A percentile compares a stretch with the other conserved stretches of the same genome.
Conservation (phyloP, 805 yeast species). For the Naumovozyma castellii region DNA sequence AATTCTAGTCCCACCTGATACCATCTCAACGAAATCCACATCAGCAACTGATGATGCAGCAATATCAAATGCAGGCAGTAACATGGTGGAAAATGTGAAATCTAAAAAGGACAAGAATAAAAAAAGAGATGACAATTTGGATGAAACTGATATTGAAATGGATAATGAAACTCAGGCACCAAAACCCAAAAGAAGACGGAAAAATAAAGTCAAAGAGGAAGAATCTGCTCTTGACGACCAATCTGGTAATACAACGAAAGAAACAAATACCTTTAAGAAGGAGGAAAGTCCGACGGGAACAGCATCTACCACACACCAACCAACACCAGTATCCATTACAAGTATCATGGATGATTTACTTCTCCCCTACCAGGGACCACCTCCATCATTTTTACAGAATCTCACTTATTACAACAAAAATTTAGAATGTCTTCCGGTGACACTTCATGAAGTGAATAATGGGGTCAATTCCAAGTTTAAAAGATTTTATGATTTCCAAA, state of each 20-base stretch:
- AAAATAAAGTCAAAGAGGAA: constrained; percentile 4
- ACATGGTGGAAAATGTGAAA: no score
- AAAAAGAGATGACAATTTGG: constrained; percentile 16
- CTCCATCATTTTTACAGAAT: constrained; percentile 10
- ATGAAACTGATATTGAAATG: constrained; percentile 19
- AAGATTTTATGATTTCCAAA: constrained; percentile 15
- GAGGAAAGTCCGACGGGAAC: background rate
- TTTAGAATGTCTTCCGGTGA: constrained; percentile 15
- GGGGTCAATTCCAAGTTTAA: background rate
- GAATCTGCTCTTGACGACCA: constrained; percentile 10
- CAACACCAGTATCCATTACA: constrained; percentile 9
- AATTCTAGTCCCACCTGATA: background rate
- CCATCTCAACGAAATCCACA: background rate
- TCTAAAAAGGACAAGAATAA: constrained; percentile 9
- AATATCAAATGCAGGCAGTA: no score
- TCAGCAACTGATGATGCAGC: constrained; percentile 1
- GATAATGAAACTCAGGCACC: constrained; percentile 16
- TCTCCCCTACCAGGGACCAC: constrained; percentile 20
- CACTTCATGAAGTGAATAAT: background rate
- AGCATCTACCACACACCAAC: background rate
- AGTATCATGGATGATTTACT: constrained; percentile 22
- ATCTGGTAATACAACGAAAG: constrained; percentile 7
- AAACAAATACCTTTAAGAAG: background rate
- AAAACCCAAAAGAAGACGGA: constrained; percentile 13
- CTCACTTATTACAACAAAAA: constrained; percentile 15